Evolutionary conservation across 768 basidiomycete species (phyloP).

Genomic region (Russula abietina): DNA sequence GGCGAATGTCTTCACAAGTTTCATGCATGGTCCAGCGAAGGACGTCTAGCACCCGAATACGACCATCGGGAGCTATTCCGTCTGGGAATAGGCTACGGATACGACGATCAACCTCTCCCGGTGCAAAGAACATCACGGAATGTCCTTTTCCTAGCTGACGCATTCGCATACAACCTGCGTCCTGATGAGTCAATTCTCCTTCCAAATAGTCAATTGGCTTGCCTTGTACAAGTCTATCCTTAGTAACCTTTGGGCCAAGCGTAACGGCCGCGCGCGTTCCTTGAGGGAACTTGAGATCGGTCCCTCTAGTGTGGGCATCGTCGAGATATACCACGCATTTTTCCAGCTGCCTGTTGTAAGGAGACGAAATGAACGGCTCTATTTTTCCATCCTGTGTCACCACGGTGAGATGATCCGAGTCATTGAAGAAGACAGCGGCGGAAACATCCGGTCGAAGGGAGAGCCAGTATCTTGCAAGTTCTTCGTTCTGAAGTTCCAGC

Average conservation of each 20-base stretch:
- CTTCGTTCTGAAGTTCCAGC: background rate
- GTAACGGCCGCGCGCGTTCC: background rate
- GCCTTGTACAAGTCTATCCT: background rate
- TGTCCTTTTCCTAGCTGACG: background rate
- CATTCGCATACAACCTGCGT: background rate
- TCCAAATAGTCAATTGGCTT: background rate
- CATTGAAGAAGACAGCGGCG: background rate
- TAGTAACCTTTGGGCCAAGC: background rate
- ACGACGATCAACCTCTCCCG: background rate
- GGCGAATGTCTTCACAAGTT: background rate
- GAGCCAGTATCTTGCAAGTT: background rate
- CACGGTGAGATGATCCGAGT: background rate
- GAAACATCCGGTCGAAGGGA: background rate
- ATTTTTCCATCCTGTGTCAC: background rate
- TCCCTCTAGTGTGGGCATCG: background rate
- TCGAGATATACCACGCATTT: background rate
- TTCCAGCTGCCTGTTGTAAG: background rate
- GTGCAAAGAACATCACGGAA: background rate
- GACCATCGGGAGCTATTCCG: background rate
- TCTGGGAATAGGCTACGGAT: background rate
- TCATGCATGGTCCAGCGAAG: background rate
- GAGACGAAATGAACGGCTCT: background rate
- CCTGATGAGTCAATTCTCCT: background rate
- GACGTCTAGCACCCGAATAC: background rate
- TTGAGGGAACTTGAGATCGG: background rate